Evolutionary conservation across 306 rosid genomes (phyloP).

Genomic region (Vigna nakashimae): DNA sequence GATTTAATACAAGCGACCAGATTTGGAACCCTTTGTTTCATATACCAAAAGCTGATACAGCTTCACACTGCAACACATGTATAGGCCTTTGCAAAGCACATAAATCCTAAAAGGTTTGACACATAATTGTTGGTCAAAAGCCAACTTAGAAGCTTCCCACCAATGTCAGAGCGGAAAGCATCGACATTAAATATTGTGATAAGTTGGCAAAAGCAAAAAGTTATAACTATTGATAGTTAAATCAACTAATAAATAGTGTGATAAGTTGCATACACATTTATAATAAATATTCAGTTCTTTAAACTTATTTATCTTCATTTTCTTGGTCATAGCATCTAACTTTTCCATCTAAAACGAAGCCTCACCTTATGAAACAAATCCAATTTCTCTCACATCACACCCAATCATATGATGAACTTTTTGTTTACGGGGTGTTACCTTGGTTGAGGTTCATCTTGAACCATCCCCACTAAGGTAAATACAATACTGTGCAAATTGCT

Average conservation of each 20-base stretch:
- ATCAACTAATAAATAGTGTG: neutral
- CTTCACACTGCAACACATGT: neutral
- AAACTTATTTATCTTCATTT: neutral
- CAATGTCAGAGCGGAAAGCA: neutral
- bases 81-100: conserved; percentile 26
- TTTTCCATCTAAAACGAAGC: neutral
- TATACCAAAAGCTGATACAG: conserved; percentile 34
- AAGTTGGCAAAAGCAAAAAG: neutral
- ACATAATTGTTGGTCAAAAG: conserved; percentile 22
- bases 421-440: neutral
- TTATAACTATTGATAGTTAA: neutral
- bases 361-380: neutral
- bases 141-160: conserved; percentile 36
- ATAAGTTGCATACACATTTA: neutral
- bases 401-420: neutral
- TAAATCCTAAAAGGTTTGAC: conserved; percentile 11
- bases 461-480: neutral
- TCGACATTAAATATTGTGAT: no score
- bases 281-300: neutral
- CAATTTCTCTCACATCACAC: neutral
- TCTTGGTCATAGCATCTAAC: conserved; percentile 2
- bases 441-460: conserved; percentile 19
- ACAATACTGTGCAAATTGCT: neutral
- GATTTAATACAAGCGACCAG: neutral
- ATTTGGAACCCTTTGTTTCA: conserved; percentile 31